Conservation (phyloP, 768 basidiomycete genomes). For the Mycena olivaceomarginata region DNA sequence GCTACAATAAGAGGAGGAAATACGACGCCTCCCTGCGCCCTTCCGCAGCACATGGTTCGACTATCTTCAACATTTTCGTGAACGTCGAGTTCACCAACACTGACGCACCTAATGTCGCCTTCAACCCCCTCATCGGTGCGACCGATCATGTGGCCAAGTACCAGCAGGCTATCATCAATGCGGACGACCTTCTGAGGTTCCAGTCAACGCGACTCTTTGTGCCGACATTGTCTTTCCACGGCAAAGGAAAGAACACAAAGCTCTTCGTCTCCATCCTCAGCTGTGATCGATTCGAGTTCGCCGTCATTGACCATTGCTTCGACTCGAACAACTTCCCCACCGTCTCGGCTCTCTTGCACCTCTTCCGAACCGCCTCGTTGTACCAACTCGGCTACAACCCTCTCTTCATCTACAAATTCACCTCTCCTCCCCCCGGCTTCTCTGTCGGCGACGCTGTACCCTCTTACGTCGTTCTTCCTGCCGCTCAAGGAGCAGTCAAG, state of each 20-base stretch:
- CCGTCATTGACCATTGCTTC: conserved; percentile 35
- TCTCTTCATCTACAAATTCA: conserved; percentile 35
- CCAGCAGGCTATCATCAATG: conserved; percentile 40
- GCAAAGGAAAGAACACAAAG: conserved; percentile 32
- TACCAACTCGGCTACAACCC: conserved; percentile 39
- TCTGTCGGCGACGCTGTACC: conserved; percentile 34
- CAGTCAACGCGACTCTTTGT: conserved; percentile 38
- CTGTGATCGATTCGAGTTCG: conserved; percentile 30
- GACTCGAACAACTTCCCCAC: conserved; percentile 16
- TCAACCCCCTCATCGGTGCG: conserved; percentile 35
- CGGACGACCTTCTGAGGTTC: conserved; percentile 32
- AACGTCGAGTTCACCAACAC: conserved; percentile 36
- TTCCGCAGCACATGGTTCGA: conserved; percentile 19
- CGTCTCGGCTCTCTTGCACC: conserved; percentile 37
- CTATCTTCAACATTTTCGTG: conserved; percentile 30
- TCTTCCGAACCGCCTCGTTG: conserved; percentile 33
- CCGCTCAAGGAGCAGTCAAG: background rate
- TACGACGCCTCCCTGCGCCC: conserved; percentile 37
- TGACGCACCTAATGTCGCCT: conserved; percentile 27
- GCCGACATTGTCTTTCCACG: conserved; percentile 40
- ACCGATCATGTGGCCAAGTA: conserved; percentile 33
- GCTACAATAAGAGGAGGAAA: conserved; percentile 24
- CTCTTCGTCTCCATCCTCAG: conserved; percentile 39
- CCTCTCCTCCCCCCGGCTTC: conserved; percentile 26
- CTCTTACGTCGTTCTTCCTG: conserved; percentile 28